A percentile compares a stretch with the other conserved stretches of the same genome.
Evolutionary conservation across 192 early-diverging fungal species (phyloP).

Genomic region (Entomortierella beljakovae): DNA sequence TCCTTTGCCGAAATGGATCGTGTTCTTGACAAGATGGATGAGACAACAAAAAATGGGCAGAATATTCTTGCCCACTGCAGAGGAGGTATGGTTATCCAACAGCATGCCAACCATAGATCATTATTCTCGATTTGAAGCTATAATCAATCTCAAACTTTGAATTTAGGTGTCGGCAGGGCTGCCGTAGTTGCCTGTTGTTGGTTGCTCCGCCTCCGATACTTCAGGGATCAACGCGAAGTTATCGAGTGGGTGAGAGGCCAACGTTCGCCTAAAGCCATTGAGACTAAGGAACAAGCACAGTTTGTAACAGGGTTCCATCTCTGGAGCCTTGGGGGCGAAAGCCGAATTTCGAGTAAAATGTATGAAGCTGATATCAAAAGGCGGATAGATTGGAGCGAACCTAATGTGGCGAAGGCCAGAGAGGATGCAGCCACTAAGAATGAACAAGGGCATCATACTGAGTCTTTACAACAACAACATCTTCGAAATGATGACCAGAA

Average conservation of each 20-base stretch:
- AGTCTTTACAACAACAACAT: slow-evolving; percentile 18
- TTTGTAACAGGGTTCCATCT: slow-evolving; percentile 43
- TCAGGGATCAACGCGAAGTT: slow-evolving; percentile 59
- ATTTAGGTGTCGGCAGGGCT: slow-evolving; percentile 76
- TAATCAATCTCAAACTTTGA: no score
- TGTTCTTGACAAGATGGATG: slow-evolving; percentile 63
- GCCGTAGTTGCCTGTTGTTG: slow-evolving; percentile 84
- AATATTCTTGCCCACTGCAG: slow-evolving; percentile 78
- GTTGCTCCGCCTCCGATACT: slow-evolving; percentile 67
- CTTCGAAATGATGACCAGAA: no score
- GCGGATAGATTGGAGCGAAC: slow-evolving; percentile 38
- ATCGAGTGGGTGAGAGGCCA: slow-evolving; percentile 69
- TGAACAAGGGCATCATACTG: slow-evolving; percentile 7
- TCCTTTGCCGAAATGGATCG: slow-evolving; percentile 66
- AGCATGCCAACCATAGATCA: neutral
- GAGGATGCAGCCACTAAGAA: slow-evolving; percentile 22
- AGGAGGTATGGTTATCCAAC: slow-evolving; percentile 58
- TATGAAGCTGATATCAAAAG: slow-evolving; percentile 29
- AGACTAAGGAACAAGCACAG: slow-evolving; percentile 71
- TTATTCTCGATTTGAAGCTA: no score
- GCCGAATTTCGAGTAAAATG: slow-evolving; percentile 3
- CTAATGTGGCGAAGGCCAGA: slow-evolving; percentile 31
- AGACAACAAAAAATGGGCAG: slow-evolving; percentile 57
- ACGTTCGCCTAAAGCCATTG: slow-evolving; percentile 76
- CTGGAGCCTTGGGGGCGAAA: slow-evolving; percentile 21